Evolutionary conservation across 176 grass and related monocot species (phyloP).

Genomic region (Lolium multiflorum): DNA sequence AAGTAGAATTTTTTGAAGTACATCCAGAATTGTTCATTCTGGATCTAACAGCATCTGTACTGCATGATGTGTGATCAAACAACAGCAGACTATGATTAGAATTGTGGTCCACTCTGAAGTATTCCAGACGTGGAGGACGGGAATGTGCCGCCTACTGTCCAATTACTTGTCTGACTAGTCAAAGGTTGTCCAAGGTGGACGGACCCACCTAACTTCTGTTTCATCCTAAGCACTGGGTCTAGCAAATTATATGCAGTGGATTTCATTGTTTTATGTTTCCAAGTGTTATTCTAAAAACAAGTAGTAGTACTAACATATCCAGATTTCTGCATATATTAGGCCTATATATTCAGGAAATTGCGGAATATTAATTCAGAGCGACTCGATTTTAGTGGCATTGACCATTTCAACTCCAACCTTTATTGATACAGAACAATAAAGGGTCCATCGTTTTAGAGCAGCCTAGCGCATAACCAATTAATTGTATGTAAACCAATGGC

Average conservation of each 20-base stretch:
- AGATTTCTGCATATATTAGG: not conserved
- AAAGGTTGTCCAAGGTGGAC: conserved; percentile 4
- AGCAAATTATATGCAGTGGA: not conserved
- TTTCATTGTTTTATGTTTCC: not conserved
- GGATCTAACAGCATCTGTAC: conserved; percentile 1
- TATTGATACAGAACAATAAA: not conserved
- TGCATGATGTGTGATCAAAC: conserved; percentile 26
- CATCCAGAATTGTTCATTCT: not conserved
- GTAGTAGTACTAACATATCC: too few relatives aligned
- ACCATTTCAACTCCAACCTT: not conserved
- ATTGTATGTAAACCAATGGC: not conserved
- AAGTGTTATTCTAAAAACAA: not conserved
- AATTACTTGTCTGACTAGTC: conserved; percentile 5
- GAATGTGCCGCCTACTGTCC: not conserved
- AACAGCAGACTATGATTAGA: conserved; percentile 2
- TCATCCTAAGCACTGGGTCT: not conserved
- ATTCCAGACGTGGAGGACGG: conserved; percentile 7
- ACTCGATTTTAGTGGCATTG: not conserved
- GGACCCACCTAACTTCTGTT: not conserved
- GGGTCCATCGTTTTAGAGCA: not conserved
- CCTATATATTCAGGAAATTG: not conserved
- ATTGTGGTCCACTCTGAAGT: conserved; percentile 4
- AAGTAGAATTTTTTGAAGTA: not conserved
- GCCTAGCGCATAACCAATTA: not conserved
- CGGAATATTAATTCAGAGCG: not conserved